Evolutionary conservation across 2,329 filamentous ascomycete species (phyloP).

Genomic region (Aspergillus ochraceus): DNA sequence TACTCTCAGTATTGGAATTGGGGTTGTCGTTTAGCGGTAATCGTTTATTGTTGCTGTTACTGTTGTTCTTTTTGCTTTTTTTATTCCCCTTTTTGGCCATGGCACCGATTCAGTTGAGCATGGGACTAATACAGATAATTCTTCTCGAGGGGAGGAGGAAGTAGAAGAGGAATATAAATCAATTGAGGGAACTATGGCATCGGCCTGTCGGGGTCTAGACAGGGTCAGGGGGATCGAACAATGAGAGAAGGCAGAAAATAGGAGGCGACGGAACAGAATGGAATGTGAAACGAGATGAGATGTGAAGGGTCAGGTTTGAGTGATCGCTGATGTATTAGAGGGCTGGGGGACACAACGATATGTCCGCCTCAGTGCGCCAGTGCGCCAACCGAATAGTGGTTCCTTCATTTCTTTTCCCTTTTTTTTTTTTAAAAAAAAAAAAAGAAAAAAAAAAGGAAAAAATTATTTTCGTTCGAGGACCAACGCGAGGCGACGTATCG

Average conservation of each 20-base stretch:
- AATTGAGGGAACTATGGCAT: slow-evolving; percentile 23
- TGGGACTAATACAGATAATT: slow-evolving; percentile 9
- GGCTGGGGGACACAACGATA: slow-evolving; percentile 25
- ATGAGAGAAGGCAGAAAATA: slow-evolving; percentile 15
- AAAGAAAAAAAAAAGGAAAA: no score
- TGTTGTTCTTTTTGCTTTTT: slow-evolving; percentile 38
- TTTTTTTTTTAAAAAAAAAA: no score
- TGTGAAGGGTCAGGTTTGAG: slow-evolving; percentile 26
- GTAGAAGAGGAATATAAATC: slow-evolving; percentile 22
- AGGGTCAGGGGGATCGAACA: slow-evolving; percentile 21
- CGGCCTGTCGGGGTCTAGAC: slow-evolving; percentile 26
- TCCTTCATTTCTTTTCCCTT: slow-evolving; percentile 5
- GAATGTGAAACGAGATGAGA: slow-evolving; percentile 21
- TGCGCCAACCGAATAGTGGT: slow-evolving; percentile 9
- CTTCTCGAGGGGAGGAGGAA: slow-evolving; percentile 9
- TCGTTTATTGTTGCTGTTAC: slow-evolving; percentile 26
- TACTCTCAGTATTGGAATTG: slow-evolving; percentile 23
- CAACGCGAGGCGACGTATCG: slow-evolving; percentile 39
- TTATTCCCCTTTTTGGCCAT: slow-evolving; percentile 36
- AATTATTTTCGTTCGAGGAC: slow-evolving; percentile 11
- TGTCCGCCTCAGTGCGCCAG: slow-evolving; percentile 29
- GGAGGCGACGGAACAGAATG: slow-evolving; percentile 21
- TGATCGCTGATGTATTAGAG: slow-evolving; percentile 29
- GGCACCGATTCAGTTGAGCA: slow-evolving; percentile 30
- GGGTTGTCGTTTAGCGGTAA: slow-evolving; percentile 28